phyloP scores from a whole-genome alignment of 2,329 filamentous ascomycete species.

The Cryphonectria parasitica region DNA sequence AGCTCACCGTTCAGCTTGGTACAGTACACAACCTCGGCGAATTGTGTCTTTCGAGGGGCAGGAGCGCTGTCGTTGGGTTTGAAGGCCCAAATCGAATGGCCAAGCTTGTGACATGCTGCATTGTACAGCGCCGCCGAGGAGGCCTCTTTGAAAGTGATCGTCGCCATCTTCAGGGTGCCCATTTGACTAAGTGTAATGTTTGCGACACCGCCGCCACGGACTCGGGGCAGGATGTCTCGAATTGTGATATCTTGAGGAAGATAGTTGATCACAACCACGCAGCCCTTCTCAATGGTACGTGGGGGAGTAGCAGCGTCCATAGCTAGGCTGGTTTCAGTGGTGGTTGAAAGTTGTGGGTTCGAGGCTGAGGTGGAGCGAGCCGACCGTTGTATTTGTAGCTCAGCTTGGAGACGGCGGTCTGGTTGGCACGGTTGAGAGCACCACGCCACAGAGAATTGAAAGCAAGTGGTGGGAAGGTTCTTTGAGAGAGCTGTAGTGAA shows the following conservation, averaged over 20 bases:
- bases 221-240: constrained; percentile 14
- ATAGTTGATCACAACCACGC: background rate
- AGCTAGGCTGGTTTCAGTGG: background rate
- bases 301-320: background rate
- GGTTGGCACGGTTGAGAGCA: background rate
- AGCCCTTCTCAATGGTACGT: background rate
- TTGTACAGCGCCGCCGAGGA: background rate
- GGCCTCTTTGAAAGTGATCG: constrained; percentile 20
- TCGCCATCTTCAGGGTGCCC: background rate
- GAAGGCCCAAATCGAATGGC: background rate
- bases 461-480: background rate
- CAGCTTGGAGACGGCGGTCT: background rate
- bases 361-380: background rate
- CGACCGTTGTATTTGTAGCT: background rate
- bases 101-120: background rate
- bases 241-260: background rate
- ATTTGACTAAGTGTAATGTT: background rate
- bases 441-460: background rate
- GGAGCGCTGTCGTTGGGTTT: background rate
- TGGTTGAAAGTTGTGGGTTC: background rate
- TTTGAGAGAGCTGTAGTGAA: background rate
- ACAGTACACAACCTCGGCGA: background rate
- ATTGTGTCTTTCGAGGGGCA: background rate
- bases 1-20: background rate
- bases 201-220: constrained; percentile 13